phyloP scores from a whole-genome alignment of 2,329 filamentous ascomycete species.

The Aureobasidium lini region DNA sequence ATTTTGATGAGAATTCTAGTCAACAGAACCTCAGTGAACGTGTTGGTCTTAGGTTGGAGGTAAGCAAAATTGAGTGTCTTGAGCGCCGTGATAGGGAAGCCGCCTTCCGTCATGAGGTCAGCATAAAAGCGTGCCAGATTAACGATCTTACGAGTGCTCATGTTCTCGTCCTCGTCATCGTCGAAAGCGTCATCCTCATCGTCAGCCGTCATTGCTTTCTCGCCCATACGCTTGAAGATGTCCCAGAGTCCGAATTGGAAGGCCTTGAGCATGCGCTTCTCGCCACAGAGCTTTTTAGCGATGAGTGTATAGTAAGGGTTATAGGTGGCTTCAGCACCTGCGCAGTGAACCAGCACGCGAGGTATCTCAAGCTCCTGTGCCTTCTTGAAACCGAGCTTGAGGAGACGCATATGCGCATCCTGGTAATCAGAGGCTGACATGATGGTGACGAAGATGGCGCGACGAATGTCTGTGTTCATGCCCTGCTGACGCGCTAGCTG shows the following conservation, averaged over 20 bases:
- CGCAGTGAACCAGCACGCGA: slow-evolving; percentile 79
- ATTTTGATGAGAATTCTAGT: slow-evolving; percentile 59
- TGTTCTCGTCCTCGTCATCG: slow-evolving; percentile 32
- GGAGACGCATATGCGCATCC: slow-evolving; percentile 71
- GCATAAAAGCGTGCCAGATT: slow-evolving; percentile 63
- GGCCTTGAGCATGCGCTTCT: slow-evolving; percentile 63
- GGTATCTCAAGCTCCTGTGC: slow-evolving; percentile 82
- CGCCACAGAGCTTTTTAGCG: slow-evolving; percentile 64
- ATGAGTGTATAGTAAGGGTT: slow-evolving; percentile 93
- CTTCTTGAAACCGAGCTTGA: slow-evolving; percentile 77
- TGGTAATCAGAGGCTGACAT: slow-evolving; percentile 78
- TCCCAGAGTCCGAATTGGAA: slow-evolving; percentile 86
- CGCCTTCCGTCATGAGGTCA: slow-evolving; percentile 52
- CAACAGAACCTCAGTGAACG: slow-evolving; percentile 74
- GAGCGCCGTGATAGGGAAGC: slow-evolving; percentile 49
- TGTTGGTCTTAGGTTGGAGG: slow-evolving; percentile 65
- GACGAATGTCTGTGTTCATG: slow-evolving; percentile 78
- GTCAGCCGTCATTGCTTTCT: slow-evolving; percentile 53
- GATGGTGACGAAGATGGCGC: slow-evolving; percentile 88
- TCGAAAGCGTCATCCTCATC: slow-evolving; percentile 50
- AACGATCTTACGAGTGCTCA: slow-evolving; percentile 53
- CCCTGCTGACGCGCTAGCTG: slow-evolving; percentile 72
- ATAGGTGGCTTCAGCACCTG: slow-evolving; percentile 72
- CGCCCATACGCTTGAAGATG: slow-evolving; percentile 77
- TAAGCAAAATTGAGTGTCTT: slow-evolving; percentile 71